Base-by-base conservation (phyloP, 495 filamentous ascomycete genomes). In the Hypoxylon trugodes region DNA sequence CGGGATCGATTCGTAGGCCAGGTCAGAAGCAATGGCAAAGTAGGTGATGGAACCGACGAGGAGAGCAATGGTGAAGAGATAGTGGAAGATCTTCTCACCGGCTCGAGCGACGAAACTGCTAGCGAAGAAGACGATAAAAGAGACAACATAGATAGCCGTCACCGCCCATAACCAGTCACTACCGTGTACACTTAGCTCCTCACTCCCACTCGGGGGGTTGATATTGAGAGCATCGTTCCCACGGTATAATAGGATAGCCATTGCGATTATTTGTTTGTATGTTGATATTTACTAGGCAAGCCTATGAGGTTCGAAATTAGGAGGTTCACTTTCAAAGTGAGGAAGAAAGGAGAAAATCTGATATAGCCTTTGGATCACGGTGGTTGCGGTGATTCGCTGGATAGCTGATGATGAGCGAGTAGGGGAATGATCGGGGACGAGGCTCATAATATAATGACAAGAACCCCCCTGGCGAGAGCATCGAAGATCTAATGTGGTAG, bases 1-100 rank as follows among this genome's bases (percentile, higher is more conserved):
- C 8, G 2, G 19, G 61, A 80, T 36, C 13, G 69, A 48, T 6
- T 40, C 55, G 57, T 54, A 82, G 59, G 65, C 79, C 10, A 82
- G 73, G 64, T 81, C 76, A 2, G 77, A 75, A 28, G 76, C 79
- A 58, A 70, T 61, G 59, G 79, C 77, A 57, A 65, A 82, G 72
- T 81, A 82, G 41, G 73, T 55, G 61, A 81, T 75, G 26, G 76
- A 61, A 38, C 80, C 81, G 56, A 75, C 73, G 15, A 83, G 74
- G 48, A 72, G 72, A 35, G 78, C 75, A 42, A 83, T 70, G 48
- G 72, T 77, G 70, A 81, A 84, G 51, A 83, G 68, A 59, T 82
- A 82, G 70, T 84, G 81, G 73, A 83, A 84, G 68, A 84, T 74
- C 61, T 73, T 75, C 70, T 83, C 81, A 19, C 79, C 78, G 13